A percentile compares a stretch with the other conserved stretches of the same genome.
phyloP scores from a whole-genome alignment of 257 asterid genomes.

The Dorcoceras hygrometricum region DNA sequence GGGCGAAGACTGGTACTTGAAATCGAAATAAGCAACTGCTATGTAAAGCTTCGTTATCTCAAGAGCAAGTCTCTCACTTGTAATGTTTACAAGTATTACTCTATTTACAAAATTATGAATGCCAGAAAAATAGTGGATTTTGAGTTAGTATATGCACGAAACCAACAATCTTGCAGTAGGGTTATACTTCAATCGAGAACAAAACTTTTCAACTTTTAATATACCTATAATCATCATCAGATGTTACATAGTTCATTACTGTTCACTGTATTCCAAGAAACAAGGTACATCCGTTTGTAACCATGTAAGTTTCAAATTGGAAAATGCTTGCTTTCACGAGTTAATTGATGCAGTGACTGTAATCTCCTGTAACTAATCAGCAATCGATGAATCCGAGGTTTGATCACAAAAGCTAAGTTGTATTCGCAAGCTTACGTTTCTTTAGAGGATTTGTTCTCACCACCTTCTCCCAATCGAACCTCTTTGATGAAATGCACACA shows the following conservation, averaged over 20 bases:
- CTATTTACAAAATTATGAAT: no score
- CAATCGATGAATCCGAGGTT: background rate
- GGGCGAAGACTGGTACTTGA: no score
- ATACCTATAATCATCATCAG: background rate
- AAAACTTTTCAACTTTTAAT: no score
- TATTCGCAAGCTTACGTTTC: background rate
- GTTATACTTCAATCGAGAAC: background rate
- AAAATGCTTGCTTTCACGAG: background rate
- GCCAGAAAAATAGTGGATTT: background rate
- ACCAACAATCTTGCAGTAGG: background rate
- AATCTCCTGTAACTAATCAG: background rate
- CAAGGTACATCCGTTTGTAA: background rate
- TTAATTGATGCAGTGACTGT: background rate
- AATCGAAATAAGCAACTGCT: no score
- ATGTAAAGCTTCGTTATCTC: no score
- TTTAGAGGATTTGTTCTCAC: conserved; percentile 10
- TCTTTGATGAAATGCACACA: conserved; percentile 17
- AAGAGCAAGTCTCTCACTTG: background rate
- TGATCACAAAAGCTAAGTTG: background rate
- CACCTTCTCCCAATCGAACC: conserved; percentile 19
- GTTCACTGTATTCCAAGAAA: background rate
- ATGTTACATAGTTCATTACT: background rate
- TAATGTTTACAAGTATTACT: no score
- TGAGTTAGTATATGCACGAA: background rate
- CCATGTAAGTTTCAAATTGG: background rate